Evolutionary conservation across 2,329 filamentous ascomycete genomes (phyloP), one percentile per base, ranked within the genome.

Genomic region (Epichloe gansuensis): DNA sequence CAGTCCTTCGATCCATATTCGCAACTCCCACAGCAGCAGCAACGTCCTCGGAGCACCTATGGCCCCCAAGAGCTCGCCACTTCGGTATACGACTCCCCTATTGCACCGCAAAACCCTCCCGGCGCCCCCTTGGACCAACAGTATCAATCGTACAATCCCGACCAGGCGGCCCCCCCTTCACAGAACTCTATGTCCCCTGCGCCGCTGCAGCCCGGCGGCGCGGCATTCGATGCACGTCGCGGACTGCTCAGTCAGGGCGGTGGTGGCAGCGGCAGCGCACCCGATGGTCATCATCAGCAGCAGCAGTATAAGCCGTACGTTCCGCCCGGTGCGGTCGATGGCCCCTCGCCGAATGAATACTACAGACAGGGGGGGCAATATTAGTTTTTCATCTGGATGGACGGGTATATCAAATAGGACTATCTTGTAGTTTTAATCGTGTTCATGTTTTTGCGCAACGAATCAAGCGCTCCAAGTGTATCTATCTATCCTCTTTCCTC

Each of bases 31-130:
- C 41, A n/a, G 27, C 59, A 60, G 48, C 54, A 68, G 63, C 79
- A 78, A 52, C 79, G 77, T 15, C 82, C 81, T 3, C 78, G 82
- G 61, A 84, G 81, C 64, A 85, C 80, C 11, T 85, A 85, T 59
- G 81, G 82, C 31, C 79, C 86, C 0, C 87, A 90, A 67, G 87
- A 91, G 68, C 73, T 91, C 46, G 84, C 85, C 27, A 89, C 86
- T 0, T 86, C 85, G 1, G 80, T 80, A 9, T 90, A 89, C 61
- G 85, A 89, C 65, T 86, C 85, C 3, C 86, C 85, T 42, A 75
- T 86, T 40, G 78, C 74, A 12, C 66, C 74, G 5, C 73, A 77
- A 62, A 74, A 73, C 61, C 69, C 71, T 34, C 53, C 59, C 53
- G 54, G 61, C 48, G 56, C 56, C 64, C 51, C 56, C 63, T 49